Evolutionary conservation across 768 basidiomycete genomes (phyloP).

Genomic region (Leccinum longicurvipes): DNA sequence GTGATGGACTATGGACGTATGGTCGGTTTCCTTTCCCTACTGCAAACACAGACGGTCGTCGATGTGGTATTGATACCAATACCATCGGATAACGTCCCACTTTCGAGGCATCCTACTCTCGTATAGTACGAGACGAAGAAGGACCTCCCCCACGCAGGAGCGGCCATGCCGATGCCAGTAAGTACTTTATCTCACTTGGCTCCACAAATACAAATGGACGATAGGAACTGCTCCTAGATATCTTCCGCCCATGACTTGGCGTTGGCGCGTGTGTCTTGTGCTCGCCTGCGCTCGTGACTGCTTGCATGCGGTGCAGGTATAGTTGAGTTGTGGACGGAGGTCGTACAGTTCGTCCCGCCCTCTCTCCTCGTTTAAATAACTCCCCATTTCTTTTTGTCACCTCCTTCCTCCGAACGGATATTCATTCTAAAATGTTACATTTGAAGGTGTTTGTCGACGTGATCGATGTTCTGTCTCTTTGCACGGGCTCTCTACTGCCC

Average conservation of each 20-base stretch:
- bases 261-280: neutral
- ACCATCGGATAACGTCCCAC: constrained; percentile 46
- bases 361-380: neutral
- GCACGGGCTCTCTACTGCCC: too few species aligned
- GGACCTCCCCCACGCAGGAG: constrained; percentile 66
- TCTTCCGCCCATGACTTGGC: neutral
- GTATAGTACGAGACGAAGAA: constrained; percentile 64
- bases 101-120: constrained; percentile 61
- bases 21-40: constrained; percentile 36
- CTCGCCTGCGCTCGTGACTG: neutral
- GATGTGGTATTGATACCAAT: neutral
- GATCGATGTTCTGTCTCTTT: neutral
- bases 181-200: constrained; percentile 27
- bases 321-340: neutral
- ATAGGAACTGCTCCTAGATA: constrained; percentile 49
- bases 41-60: neutral
- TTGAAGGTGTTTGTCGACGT: neutral
- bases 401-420: neutral
- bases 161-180: constrained; percentile 74
- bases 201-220: neutral
- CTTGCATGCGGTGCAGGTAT: too few species aligned
- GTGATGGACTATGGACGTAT: constrained; percentile 76
- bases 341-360: neutral
- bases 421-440: neutral
- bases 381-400: neutral